These are phyloP conservation scores for Marasmius fiardii DNA, from an alignment of 1,284 basidiomycete species.

Conservation along the genomic window DNA sequence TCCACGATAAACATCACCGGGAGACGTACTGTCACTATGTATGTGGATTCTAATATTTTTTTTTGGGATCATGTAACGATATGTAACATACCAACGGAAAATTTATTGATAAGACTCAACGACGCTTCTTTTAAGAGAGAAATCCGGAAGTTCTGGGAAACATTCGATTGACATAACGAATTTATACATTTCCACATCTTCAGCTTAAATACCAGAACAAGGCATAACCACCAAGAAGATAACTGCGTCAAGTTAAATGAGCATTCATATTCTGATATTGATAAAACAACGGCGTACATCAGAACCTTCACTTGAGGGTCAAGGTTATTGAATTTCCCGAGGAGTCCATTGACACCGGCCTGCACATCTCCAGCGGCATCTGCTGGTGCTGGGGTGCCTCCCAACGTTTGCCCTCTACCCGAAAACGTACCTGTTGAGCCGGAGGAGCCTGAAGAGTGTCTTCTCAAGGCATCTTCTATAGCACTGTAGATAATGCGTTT, in stretches of 20 bases:
- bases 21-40: too few relatives aligned
- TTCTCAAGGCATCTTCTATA: slow-evolving; percentile 53
- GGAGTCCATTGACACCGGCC: slow-evolving; percentile 28
- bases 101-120: background rate
- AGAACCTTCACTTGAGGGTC: slow-evolving; percentile 66
- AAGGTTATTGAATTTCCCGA: slow-evolving; percentile 41
- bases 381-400: slow-evolving; percentile 37
- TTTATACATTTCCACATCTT: background rate
- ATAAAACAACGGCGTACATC: slow-evolving; percentile 25
- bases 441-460: slow-evolving; percentile 38
- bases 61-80: too few relatives aligned
- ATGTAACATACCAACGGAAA: slow-evolving; percentile 1
- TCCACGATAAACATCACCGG: too few relatives aligned
- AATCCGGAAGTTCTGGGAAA: background rate
- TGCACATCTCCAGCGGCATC: slow-evolving; percentile 30
- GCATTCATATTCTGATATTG: background rate
- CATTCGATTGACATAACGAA: background rate
- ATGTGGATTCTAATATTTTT: too few relatives aligned
- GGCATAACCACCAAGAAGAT: slow-evolving; percentile 56
- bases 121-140: too few relatives aligned
- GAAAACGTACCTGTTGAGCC: slow-evolving; percentile 43
- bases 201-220: slow-evolving; percentile 55
- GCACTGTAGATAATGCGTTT: slow-evolving; percentile 34
- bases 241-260: background rate
- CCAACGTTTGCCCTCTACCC: slow-evolving; percentile 72